Conservation (phyloP, 768 basidiomycete species). For the Gyrodon lividus region DNA sequence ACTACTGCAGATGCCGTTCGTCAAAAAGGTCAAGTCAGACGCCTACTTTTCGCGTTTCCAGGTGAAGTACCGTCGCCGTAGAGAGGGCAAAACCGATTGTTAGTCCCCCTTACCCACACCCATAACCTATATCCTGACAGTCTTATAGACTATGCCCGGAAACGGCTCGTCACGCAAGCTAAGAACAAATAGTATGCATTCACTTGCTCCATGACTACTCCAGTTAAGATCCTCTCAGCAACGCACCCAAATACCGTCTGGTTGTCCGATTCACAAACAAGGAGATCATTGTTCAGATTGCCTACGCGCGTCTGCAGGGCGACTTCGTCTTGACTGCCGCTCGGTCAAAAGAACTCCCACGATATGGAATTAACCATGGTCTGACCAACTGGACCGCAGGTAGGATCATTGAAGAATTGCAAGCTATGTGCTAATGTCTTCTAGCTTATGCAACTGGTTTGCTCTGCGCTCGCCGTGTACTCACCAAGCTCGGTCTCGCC, state of each 20-base stretch:
- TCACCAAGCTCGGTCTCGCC: conserved; percentile 92
- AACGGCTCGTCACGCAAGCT: conserved; percentile 94
- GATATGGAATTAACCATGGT: conserved; percentile 97
- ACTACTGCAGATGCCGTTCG: conserved; percentile 79
- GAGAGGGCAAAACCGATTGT: conserved; percentile 99
- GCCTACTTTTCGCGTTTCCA: conserved; percentile 99
- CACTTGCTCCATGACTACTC: neutral
- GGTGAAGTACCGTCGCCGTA: conserved; percentile 96
- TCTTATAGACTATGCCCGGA: conserved; percentile 87
- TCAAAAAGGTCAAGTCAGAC: conserved; percentile 94
- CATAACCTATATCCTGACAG: conserved; percentile 6
- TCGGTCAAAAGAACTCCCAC: conserved; percentile 86
- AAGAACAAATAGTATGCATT: conserved; percentile 94
- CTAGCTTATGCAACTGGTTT: conserved; percentile 96
- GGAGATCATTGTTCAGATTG: conserved; percentile 91
- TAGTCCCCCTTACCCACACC: conserved; percentile 26
- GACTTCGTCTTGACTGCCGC: conserved; percentile 92
- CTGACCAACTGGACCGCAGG: conserved; percentile 99
- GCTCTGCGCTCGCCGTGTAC: conserved; percentile 89
- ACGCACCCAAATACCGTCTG: conserved; percentile 96
- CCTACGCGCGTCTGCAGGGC: conserved; percentile 96
- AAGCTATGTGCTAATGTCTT: conserved; percentile 1
- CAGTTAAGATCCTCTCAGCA: conserved; percentile 44
- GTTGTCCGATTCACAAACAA: conserved; percentile 99
- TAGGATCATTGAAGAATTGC: conserved; percentile 31